A percentile compares a stretch with the other conserved stretches of the same genome.
Conservation (phyloP, 1,284 basidiomycete genomes). For the Leccinum pachyderme region DNA sequence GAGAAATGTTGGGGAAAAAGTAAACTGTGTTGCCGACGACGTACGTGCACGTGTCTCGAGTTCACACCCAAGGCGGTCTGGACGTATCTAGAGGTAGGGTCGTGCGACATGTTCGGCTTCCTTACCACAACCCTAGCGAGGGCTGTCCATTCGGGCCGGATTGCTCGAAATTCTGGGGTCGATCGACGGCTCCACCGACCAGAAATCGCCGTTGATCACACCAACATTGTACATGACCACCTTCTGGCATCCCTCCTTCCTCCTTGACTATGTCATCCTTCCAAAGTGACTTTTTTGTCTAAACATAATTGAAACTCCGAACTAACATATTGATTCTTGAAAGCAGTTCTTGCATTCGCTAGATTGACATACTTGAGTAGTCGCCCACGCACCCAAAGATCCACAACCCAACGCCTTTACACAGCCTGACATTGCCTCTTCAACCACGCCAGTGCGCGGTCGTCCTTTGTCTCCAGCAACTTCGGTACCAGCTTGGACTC, state of each 20-base stretch:
- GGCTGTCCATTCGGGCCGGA: not conserved
- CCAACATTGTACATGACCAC: not conserved
- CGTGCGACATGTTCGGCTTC: not conserved
- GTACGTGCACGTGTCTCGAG: not conserved
- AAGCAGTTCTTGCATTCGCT: not conserved
- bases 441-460: conserved; percentile 77
- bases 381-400: not conserved
- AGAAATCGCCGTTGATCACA: not conserved
- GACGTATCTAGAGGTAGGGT: not conserved
- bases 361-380: conserved; percentile 1
- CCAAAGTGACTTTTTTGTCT: not conserved
- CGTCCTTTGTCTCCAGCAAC: conserved; percentile 63
- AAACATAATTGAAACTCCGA: not conserved
- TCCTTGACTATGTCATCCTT: not conserved
- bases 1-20: not conserved
- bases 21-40: not conserved
- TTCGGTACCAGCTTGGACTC: conserved; percentile 71
- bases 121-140: not conserved
- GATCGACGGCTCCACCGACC: not conserved
- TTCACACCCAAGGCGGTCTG: not conserved
- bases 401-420: conserved; percentile 4
- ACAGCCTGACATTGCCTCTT: conserved; percentile 53
- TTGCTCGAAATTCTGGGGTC: not conserved
- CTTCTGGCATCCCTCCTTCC: not conserved
- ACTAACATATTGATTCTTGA: not conserved